A percentile compares a stretch with the other conserved stretches of the same genome.
Evolutionary conservation across 2,329 filamentous ascomycete species (phyloP).

Genomic region (Fusarium subglutinans): DNA sequence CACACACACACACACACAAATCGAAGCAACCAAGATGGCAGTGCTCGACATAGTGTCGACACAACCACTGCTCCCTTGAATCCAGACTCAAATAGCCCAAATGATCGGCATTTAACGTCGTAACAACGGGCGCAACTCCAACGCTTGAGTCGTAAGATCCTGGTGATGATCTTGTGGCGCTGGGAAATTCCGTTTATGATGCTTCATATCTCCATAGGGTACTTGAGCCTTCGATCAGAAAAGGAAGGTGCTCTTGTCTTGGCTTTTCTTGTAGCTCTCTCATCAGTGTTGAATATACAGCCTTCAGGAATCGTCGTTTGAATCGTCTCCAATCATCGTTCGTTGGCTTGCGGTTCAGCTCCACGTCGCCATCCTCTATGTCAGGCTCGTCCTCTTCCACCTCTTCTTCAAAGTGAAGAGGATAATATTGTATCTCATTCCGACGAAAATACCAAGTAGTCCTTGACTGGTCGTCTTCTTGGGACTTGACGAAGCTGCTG

Average conservation of each 20-base stretch:
- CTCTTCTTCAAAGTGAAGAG: constrained; percentile 17
- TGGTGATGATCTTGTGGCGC: background rate
- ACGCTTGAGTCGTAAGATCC: background rate
- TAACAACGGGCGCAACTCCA: background rate
- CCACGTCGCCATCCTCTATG: constrained; percentile 18
- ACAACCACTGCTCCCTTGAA: background rate
- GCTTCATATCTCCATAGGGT: constrained; percentile 29
- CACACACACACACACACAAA: background rate
- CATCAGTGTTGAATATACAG: constrained; percentile 16
- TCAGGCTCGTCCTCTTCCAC: constrained; percentile 4
- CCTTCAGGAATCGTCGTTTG: constrained; percentile 29
- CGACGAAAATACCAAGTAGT: constrained; percentile 13
- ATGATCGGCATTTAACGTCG: background rate
- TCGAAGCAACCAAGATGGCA: background rate
- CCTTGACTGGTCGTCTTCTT: constrained; percentile 7
- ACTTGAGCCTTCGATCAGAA: constrained; percentile 28
- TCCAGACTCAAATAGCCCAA: background rate
- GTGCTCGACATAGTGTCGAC: constrained; percentile 6
- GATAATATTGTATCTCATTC: constrained; percentile 26
- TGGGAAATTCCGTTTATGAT: constrained; percentile 3
- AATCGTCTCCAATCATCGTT: constrained; percentile 35
- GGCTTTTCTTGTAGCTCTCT: background rate
- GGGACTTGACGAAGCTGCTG: constrained; percentile 15
- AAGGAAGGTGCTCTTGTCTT: background rate
- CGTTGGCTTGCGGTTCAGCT: constrained; percentile 30